Base-by-base conservation (phyloP, 73 alveolate genomes). In the Stentor coeruleus region DNA sequence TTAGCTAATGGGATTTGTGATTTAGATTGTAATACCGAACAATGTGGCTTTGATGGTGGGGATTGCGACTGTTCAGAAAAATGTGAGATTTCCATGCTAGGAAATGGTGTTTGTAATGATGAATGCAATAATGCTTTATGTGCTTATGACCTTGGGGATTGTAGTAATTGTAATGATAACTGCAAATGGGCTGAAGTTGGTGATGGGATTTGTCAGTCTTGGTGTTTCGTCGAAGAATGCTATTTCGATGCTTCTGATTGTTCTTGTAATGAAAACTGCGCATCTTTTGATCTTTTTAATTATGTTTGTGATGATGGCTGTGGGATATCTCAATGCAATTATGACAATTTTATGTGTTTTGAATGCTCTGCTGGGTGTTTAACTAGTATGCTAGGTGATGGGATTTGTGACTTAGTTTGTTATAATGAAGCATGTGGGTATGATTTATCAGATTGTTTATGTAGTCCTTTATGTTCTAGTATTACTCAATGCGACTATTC, bases 1-100 rank as follows among this genome's bases (percentile, higher is more conserved):
- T 28, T 66, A 26, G 79, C 49, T 28, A 66, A 66, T 66, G 79
- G 79, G 37, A 40, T 33, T 11, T 66, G 79, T 31, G 79, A 66
- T 33, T 20, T 26, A 15, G 79, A 20, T 2, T 66, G 79, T 2
- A 66, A 20, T 26, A 66, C n/a, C 2, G 11, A 33, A 28, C 37
- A 66, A 20, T 66, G 79, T 2, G 26, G 14, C 11, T 66, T 28
- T 66, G 79, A 66, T 66, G 79, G 42, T 26, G 79, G 79, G 2
- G 79, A 66, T 2, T 66, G 79, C 2, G 20, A 31, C n/a, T 20
- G 41, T 66, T 33, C 79, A 20, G 26, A 37, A 28, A 15, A 26
- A 20, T 66, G 79, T 2, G 11, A 14, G 11, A 28, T 40, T 0
- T 0, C n/a, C 0, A 20, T 26, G 33, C 37, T 66, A 26, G 39